phyloP scores from a whole-genome alignment of 192 early-diverging fungal species.

The Phlyctochytrium planicorne region DNA sequence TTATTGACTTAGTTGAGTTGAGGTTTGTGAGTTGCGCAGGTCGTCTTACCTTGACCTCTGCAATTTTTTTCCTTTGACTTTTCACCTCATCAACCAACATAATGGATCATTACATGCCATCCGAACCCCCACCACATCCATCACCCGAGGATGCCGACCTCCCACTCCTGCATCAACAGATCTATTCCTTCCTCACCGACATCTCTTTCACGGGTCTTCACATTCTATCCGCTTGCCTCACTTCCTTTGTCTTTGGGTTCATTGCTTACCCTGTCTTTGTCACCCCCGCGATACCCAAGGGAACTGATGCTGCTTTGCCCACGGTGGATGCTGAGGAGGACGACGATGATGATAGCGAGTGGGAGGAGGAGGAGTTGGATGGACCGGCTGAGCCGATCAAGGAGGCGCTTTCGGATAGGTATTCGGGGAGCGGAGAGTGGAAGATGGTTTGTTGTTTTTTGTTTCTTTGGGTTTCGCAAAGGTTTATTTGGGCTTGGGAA shows the following conservation, averaged over 20 bases:
- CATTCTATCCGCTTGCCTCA: constrained; percentile 4
- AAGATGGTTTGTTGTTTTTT: not conserved
- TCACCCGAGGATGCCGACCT: no score
- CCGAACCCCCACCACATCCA: no score
- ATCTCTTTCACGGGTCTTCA: constrained; percentile 17
- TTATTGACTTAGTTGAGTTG: no score
- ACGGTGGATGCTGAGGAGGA: not conserved
- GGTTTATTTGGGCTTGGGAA: no score
- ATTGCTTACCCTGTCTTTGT: not conserved
- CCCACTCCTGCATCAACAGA: no score
- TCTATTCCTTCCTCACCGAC: constrained; percentile 10
- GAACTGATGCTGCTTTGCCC: not conserved
- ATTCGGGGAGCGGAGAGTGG: constrained; percentile 8
- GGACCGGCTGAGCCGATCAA: constrained; percentile 1
- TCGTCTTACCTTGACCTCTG: no score
- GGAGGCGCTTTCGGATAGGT: not conserved
- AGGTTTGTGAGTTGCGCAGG: no score
- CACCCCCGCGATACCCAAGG: not conserved
- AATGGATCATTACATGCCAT: no score
- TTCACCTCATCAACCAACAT: no score
- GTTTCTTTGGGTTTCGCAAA: no score
- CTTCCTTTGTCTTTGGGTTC: constrained; percentile 7
- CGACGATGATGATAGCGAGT: not conserved
- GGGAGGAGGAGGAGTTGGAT: constrained; percentile 1
- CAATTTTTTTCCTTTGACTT: no score